Evolutionary conservation across 2,329 filamentous ascomycete species (phyloP).

Genomic region (Mycogone perniciosa): DNA sequence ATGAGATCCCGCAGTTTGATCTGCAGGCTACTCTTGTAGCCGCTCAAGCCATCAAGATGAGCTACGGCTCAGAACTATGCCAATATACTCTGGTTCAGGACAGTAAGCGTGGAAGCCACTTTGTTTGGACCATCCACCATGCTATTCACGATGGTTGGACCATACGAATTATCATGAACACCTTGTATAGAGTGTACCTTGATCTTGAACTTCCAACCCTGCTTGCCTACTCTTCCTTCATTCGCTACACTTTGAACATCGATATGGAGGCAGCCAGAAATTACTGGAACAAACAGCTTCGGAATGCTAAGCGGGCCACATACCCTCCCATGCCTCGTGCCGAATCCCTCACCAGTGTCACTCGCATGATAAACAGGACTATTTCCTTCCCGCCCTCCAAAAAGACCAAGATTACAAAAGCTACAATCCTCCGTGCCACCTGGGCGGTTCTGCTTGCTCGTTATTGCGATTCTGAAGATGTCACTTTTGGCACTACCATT

Average conservation of each 20-base stretch:
- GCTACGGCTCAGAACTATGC: conserved; percentile 1
- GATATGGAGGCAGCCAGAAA: background rate
- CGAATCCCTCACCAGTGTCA: background rate
- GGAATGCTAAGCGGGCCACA: conserved; percentile 2
- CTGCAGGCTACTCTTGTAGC: background rate
- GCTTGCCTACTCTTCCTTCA: background rate
- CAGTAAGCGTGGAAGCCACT: background rate
- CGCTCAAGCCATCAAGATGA: conserved; percentile 2
- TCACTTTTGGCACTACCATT: conserved; percentile 19
- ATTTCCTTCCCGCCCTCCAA: conserved; percentile 2
- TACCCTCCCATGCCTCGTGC: conserved; percentile 3
- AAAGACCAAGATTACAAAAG: conserved; percentile 6
- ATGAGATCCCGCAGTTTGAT: background rate
- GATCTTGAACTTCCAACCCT: background rate
- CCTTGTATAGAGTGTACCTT: conserved; percentile 7
- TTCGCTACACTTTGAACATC: background rate
- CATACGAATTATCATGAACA: conserved; percentile 15
- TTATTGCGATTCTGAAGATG: conserved; percentile 12
- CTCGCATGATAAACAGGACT: background rate
- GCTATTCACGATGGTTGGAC: conserved; percentile 26
- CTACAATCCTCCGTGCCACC: conserved; percentile 16
- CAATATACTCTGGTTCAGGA: conserved; percentile 6
- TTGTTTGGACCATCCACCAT: conserved; percentile 23
- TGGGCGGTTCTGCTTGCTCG: conserved; percentile 18
- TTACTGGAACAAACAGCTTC: conserved; percentile 4